Evolutionary conservation across 192 early-diverging fungal genomes (phyloP), one percentile per base, ranked within the genome.

Genomic region (Mortierella antarctica): DNA sequence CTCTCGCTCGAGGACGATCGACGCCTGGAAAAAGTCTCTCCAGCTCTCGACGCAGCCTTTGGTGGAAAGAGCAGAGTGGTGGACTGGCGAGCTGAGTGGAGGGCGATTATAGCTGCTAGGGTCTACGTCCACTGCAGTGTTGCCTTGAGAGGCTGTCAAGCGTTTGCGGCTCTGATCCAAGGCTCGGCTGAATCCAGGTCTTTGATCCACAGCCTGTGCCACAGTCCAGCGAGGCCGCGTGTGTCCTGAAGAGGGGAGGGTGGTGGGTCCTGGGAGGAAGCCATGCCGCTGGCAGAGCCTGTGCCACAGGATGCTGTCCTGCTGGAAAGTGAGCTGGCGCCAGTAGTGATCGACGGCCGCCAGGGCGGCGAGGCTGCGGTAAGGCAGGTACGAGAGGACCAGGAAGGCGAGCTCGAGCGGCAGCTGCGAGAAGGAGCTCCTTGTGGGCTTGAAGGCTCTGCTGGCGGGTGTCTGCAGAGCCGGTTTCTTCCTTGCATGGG

Each of bases 221-320:
- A 70, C 13, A 12, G 67, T 54, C 59, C 58, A 56, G 5, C 59
- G 48, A 18, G 11, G 45, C 7, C 21, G 67, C 6, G 14, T 14
- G 55, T n/a, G 18, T 65, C 47, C 8, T 64, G 51, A n/a, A 23
- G 40, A 40, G 11, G 23, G 8, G 57, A 46, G 44, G 12, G 48
- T 20, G 48, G 45, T 31, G n/a, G 61, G 23, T 7, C 18, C 17
- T 39, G 56, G 40, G 20, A 79, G 56, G 54, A 70, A 72, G n/a
- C 77, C 70, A 45, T 80, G 70, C 15, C 61, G 46, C 50, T 55
- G 54, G n/a, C 65, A 71, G 5, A 80, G 64, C 23, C 56, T 59
- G 48, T 80, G 72, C 77, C 77, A 80, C n/a, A 80, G 53, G 23
- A 64, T 20, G 15, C 55, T 12, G 52, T 71, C 77, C 14, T 72